phyloP scores from a whole-genome alignment of 768 basidiomycete genomes.

The Nevesoporus exiguus region DNA sequence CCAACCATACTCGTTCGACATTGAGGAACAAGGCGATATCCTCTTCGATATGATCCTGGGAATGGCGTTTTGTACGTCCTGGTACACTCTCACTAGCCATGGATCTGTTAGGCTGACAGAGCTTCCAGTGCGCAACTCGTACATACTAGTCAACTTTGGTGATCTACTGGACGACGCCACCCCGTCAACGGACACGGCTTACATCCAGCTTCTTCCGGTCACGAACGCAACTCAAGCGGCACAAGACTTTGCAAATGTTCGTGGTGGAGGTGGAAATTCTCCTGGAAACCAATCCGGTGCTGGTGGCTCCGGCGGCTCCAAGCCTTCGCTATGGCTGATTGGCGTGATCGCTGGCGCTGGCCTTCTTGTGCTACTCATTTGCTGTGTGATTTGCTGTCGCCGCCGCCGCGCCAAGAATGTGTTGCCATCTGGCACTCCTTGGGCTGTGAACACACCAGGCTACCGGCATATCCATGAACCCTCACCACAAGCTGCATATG shows the following conservation, averaged over 20 bases:
- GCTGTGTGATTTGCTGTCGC: constrained; percentile 2
- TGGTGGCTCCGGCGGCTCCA: constrained; percentile 24
- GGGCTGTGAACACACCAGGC: constrained; percentile 4
- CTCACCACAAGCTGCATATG: constrained; percentile 27
- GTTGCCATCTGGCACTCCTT: not conserved
- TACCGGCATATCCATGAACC: constrained; percentile 27
- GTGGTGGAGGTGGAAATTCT: constrained; percentile 13
- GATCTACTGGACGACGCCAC: constrained; percentile 49
- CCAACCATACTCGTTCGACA: constrained; percentile 59
- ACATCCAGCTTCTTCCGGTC: constrained; percentile 58
- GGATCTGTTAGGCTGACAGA: not conserved
- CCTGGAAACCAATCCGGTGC: constrained; percentile 38
- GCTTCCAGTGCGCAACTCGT: constrained; percentile 58
- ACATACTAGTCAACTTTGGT: constrained; percentile 62
- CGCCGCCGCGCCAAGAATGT: constrained; percentile 13
- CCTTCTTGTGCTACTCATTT: constrained; percentile 5
- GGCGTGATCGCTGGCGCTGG: constrained; percentile 14
- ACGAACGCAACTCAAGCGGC: constrained; percentile 46
- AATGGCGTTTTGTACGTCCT: constrained; percentile 62
- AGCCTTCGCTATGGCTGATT: constrained; percentile 9
- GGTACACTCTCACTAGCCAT: not conserved
- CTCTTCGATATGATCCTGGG: constrained; percentile 65
- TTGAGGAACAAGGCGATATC: constrained; percentile 19
- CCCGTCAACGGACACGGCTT: constrained; percentile 42
- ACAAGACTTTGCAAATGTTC: constrained; percentile 13